These are phyloP conservation scores for Perkinsus marinus DNA, from an alignment of 169 alveolate genomes.

Conservation along the genomic window DNA sequence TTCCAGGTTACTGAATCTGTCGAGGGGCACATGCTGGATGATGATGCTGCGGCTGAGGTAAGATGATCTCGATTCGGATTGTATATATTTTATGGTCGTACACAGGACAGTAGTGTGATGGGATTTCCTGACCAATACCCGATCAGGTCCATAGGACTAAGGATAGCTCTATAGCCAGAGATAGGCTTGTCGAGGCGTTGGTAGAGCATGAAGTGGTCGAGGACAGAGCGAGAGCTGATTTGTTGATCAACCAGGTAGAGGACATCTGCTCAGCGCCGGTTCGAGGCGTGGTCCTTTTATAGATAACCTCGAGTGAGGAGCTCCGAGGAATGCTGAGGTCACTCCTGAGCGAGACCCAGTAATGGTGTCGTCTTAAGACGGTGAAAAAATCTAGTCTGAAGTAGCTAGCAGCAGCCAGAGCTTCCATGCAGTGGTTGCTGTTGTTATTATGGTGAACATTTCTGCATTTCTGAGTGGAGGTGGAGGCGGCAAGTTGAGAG, in stretches of 20 bases:
- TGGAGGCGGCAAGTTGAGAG: no score
- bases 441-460: no score
- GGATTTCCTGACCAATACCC: no score
- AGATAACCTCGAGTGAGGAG: background rate
- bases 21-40: background rate
- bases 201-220: background rate
- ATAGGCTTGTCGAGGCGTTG: background rate
- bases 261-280: no score
- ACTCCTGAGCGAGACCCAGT: background rate
- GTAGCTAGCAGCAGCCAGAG: background rate
- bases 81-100: no score
- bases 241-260: background rate
- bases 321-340: background rate
- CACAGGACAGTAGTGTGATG: no score
- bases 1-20: background rate
- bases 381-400: background rate
- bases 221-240: background rate
- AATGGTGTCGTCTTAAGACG: no score
- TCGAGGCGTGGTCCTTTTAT: background rate
- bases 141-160: background rate
- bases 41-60: background rate
- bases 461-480: no score
- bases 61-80: no score
- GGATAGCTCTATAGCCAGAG: background rate
- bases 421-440: no score